Percentiles rank a stretch among this genome's conserved stretches.
Conservation (phyloP, 2,329 filamentous ascomycete species). For the Geosmithia morbida region DNA sequence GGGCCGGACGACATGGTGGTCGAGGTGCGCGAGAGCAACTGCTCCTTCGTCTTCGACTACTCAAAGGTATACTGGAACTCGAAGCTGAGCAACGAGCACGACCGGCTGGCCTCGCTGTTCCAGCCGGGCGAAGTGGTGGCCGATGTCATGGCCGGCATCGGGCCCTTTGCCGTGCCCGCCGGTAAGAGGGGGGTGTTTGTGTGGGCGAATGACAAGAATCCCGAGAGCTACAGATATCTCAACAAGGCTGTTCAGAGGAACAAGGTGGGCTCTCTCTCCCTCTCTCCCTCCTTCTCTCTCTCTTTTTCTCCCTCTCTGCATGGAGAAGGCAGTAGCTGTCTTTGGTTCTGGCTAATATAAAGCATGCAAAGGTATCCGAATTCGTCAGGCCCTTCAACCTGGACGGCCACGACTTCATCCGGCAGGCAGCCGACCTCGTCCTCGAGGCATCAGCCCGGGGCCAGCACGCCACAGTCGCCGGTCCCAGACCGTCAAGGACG, state of each 20-base stretch:
- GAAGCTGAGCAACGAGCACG: conserved; percentile 79
- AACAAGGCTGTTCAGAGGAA: conserved; percentile 58
- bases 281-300: neutral
- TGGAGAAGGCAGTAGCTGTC: too few relatives aligned
- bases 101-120: conserved; percentile 63
- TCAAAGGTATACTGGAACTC: conserved; percentile 98
- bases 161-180: conserved; percentile 85
- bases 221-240: conserved; percentile 67
- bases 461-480: conserved; percentile 38
- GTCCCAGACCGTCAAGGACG: conserved; percentile 17
- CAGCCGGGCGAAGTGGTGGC: conserved; percentile 75
- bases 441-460: conserved; percentile 32
- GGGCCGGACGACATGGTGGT: conserved; percentile 77
- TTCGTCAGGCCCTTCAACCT: conserved; percentile 70
- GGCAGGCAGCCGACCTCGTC: conserved; percentile 47
- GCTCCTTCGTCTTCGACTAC: conserved; percentile 87
- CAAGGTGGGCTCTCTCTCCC: conserved; percentile 41
- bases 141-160: conserved; percentile 95
- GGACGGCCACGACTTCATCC: conserved; percentile 74
- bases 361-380: conserved; percentile 38
- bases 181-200: conserved; percentile 85
- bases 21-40: conserved; percentile 65
- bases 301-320: neutral
- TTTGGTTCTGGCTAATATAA: too few relatives aligned
- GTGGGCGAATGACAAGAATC: conserved; percentile 95